These are phyloP conservation scores for Aspergillus ochraceus DNA, from an alignment of 2,329 filamentous ascomycete species.

Conservation along the genomic window DNA sequence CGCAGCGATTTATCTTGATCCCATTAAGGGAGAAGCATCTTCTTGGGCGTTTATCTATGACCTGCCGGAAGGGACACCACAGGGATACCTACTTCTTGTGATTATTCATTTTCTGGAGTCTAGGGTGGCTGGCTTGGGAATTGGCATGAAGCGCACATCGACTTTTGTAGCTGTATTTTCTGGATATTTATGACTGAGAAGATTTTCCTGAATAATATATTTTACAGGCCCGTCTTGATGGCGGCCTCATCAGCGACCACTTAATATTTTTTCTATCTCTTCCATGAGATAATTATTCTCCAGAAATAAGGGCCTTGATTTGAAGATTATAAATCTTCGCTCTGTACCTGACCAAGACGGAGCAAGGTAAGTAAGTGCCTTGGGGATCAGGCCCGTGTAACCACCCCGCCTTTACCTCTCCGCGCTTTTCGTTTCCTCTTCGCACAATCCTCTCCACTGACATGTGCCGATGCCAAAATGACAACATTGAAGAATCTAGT, in stretches of 20 bases:
- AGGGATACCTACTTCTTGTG: background rate
- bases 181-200: background rate
- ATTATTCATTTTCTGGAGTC: background rate
- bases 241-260: background rate
- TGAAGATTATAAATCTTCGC: too few species aligned
- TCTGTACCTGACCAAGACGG: too few species aligned
- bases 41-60: conserved; percentile 17
- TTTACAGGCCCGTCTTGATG: background rate
- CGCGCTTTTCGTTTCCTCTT: background rate
- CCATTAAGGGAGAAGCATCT: conserved; percentile 11
- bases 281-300: background rate
- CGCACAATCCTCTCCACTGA: background rate
- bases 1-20: conserved; percentile 16
- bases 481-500: background rate
- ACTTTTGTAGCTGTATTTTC: background rate
- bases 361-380: background rate
- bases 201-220: background rate
- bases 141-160: background rate
- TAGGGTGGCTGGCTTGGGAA: background rate
- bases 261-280: background rate
- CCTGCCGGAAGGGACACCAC: background rate
- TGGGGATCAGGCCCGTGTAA: too few species aligned
- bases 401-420: background rate
- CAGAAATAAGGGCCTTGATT: background rate
- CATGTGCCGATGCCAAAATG: background rate